A percentile compares a stretch with the other conserved stretches of the same genome.
phyloP scores from a whole-genome alignment of 2,329 filamentous ascomycete species.

The Trichoderma pleuroti region DNA sequence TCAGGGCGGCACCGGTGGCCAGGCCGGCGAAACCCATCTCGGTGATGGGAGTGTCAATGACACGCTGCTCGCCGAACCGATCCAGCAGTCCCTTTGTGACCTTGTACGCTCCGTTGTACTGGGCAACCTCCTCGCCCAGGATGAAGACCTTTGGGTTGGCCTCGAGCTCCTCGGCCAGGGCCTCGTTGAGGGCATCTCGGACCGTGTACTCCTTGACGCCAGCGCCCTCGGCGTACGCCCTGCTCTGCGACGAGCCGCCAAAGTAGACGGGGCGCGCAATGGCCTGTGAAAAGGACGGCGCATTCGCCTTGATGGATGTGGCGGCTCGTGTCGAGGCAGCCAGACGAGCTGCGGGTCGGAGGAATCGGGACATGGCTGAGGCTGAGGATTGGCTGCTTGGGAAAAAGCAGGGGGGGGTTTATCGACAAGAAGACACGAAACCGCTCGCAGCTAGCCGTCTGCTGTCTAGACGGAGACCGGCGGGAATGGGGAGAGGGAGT shows the following conservation, averaged over 20 bases:
- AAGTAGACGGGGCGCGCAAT: slow-evolving; percentile 38
- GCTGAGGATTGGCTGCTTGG: neutral
- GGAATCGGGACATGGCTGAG: slow-evolving; percentile 46
- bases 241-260: slow-evolving; percentile 43
- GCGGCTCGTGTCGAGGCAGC: slow-evolving; percentile 42
- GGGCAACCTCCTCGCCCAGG: slow-evolving; percentile 95
- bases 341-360: slow-evolving; percentile 49
- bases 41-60: slow-evolving; percentile 98
- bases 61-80: slow-evolving; percentile 93
- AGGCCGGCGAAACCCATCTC: slow-evolving; percentile 94
- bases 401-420: neutral
- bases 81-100: slow-evolving; percentile 97
- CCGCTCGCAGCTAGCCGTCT: slow-evolving; percentile 20
- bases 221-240: slow-evolving; percentile 53
- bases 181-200: slow-evolving; percentile 95
- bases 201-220: slow-evolving; percentile 92
- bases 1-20: slow-evolving; percentile 89
- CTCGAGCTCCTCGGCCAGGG: slow-evolving; percentile 95
- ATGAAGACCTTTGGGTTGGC: slow-evolving; percentile 91
- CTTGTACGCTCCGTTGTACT: slow-evolving; percentile 99
- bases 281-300: slow-evolving; percentile 38
- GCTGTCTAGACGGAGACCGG: slow-evolving; percentile 18
- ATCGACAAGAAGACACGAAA: slow-evolving; percentile 21
- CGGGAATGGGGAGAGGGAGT: neutral
- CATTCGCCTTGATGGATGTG: slow-evolving; percentile 31